Percentiles rank a stretch among this genome's conserved stretches.
Conservation (phyloP, 2,329 filamentous ascomycete species). For the Aureobasidium namibiae region DNA sequence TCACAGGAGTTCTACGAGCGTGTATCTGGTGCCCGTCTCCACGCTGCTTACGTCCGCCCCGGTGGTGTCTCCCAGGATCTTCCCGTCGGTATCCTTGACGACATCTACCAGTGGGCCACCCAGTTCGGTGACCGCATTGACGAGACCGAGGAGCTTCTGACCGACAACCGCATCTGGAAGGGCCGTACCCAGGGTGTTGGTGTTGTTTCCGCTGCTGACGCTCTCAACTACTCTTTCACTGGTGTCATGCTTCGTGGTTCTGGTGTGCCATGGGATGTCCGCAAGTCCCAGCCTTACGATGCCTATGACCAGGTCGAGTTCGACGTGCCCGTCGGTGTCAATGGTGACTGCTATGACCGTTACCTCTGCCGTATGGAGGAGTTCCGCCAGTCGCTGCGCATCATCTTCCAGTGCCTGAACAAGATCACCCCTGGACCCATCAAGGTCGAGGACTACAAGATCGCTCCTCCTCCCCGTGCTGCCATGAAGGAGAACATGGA, state of each 20-base stretch:
- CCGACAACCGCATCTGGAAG: constrained; percentile 99
- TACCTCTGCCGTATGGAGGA: constrained; percentile 99
- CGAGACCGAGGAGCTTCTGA: constrained; percentile 96
- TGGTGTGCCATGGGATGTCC: constrained; percentile 90
- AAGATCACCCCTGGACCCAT: constrained; percentile 95
- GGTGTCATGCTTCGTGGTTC: constrained; percentile 98
- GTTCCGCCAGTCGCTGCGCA: constrained; percentile 94
- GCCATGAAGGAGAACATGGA: constrained; percentile 99
- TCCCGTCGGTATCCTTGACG: constrained; percentile 85
- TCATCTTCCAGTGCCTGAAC: constrained; percentile 98
- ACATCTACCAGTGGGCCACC: constrained; percentile 99
- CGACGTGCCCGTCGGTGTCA: constrained; percentile 90
- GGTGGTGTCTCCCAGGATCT: constrained; percentile 96
- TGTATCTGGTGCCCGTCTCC: constrained; percentile 93
- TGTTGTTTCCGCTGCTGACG: constrained; percentile 83
- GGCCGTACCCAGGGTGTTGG: constrained; percentile 84
- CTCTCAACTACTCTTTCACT: constrained; percentile 93
- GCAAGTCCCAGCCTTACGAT: constrained; percentile 95
- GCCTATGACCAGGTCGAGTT: constrained; percentile 98
- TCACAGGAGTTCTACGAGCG: constrained; percentile 96
- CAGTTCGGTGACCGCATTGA: constrained; percentile 98
- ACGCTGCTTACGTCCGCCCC: constrained; percentile 92
- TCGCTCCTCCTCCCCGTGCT: constrained; percentile 85
- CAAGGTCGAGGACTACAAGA: constrained; percentile 97
- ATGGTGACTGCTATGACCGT: constrained; percentile 98